phyloP scores from a whole-genome alignment of 257 asterid genomes.

The Solanum stenotomum region DNA sequence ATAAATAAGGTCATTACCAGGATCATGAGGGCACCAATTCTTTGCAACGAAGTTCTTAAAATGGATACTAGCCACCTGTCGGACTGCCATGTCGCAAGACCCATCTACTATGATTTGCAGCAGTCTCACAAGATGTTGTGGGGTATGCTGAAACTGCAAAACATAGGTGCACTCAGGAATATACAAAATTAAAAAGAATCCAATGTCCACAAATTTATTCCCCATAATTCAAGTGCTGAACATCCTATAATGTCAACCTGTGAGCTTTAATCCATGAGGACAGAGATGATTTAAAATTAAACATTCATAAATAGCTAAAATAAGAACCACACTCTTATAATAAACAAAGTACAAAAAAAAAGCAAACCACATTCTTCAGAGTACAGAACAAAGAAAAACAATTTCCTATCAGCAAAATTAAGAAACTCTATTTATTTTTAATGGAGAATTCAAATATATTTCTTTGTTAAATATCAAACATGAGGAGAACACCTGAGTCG shows the following conservation, averaged over 20 bases:
- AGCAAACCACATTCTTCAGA: background rate
- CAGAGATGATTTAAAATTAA: background rate
- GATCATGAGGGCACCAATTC: constrained; percentile 83
- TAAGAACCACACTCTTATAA: background rate
- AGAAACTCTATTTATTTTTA: background rate
- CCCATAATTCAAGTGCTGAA: background rate
- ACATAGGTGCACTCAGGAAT: background rate
- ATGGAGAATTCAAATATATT: background rate
- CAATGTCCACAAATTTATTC: background rate
- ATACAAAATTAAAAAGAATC: background rate
- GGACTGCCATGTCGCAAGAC: constrained; percentile 67
- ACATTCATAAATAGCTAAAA: background rate
- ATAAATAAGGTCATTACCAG: constrained; percentile 28
- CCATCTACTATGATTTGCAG: constrained; percentile 88
- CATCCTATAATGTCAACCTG: background rate
- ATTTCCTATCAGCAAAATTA: background rate
- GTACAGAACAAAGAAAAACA: background rate
- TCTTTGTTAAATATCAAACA: background rate
- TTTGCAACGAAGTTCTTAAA: constrained; percentile 84
- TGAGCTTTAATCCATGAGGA: background rate
- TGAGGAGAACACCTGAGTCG: background rate
- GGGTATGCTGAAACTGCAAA: constrained; percentile 77
- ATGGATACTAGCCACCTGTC: constrained; percentile 95
- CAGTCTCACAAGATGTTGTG: constrained; percentile 94
- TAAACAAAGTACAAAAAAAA: background rate